phyloP scores from a whole-genome alignment of 2,329 filamentous ascomycete species.

The Pyrenophora teres region DNA sequence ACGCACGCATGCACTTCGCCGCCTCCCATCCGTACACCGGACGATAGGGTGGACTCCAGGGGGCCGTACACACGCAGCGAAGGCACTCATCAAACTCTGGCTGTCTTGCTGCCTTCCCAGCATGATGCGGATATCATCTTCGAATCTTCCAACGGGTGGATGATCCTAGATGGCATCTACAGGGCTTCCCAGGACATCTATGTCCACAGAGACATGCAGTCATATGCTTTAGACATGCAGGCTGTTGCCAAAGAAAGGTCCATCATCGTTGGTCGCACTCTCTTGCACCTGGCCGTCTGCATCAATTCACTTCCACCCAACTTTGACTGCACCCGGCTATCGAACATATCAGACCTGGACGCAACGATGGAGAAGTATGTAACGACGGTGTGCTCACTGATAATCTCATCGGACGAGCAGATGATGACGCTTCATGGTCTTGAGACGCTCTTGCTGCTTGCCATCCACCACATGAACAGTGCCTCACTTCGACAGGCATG shows the following conservation, averaged over 20 bases:
- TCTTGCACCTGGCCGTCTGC: conserved; percentile 43
- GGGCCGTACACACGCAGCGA: conserved; percentile 18
- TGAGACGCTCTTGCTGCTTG: conserved; percentile 40
- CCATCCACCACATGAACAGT: conserved; percentile 37
- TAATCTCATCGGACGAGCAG: conserved; percentile 41
- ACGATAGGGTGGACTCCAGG: conserved; percentile 19
- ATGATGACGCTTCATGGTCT: conserved; percentile 45
- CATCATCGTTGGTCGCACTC: conserved; percentile 42
- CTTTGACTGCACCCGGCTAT: conserved; percentile 34
- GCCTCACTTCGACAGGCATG: conserved; percentile 41
- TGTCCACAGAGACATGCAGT: conserved; percentile 36
- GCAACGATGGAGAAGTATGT: conserved; percentile 42
- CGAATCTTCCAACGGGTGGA: conserved; percentile 45
- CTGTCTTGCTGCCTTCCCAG: conserved; percentile 41
- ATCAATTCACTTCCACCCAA: conserved; percentile 41
- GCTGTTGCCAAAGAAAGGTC: conserved; percentile 33
- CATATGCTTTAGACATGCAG: conserved; percentile 42
- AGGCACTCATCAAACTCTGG: conserved; percentile 26
- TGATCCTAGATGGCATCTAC: conserved; percentile 38
- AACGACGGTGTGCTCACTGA: conserved; percentile 33
- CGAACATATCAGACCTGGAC: conserved; percentile 40
- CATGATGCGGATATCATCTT: conserved; percentile 45
- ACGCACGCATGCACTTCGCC: conserved; percentile 40
- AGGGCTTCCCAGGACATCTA: conserved; percentile 37
- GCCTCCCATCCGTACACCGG: conserved; percentile 33